Conservation (phyloP, 345 rosid species). For the Atalantia buxifolia region DNA sequence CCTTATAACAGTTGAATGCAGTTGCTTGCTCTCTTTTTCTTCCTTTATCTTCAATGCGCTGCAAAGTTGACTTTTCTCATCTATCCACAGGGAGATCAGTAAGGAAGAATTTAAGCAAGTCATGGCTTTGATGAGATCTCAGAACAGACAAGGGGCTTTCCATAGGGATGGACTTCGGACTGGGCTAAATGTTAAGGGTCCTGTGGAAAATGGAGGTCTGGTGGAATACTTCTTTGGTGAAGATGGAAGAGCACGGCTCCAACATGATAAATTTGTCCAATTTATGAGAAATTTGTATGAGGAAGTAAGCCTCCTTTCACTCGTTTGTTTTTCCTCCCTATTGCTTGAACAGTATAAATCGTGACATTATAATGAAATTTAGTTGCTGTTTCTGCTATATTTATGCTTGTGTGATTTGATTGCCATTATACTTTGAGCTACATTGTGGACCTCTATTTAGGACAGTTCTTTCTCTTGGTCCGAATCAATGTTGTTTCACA, state of each 20-base stretch:
- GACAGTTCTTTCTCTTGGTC: not conserved
- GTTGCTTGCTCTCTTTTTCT: slow-evolving; percentile 24
- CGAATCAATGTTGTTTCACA: not conserved
- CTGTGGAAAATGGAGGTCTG: slow-evolving; percentile 84
- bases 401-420: not conserved
- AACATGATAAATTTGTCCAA: slow-evolving; percentile 66
- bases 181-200: slow-evolving; percentile 58
- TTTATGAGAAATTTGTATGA: slow-evolving; percentile 69
- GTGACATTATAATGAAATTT: not conserved
- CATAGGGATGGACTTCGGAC: slow-evolving; percentile 68
- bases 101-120: slow-evolving; percentile 89
- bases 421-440: not conserved
- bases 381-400: not conserved
- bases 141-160: slow-evolving; percentile 70
- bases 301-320: slow-evolving; percentile 50
- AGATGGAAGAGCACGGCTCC: slow-evolving; percentile 64
- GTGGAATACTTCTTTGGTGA: slow-evolving; percentile 79
- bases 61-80: slow-evolving; percentile 15
- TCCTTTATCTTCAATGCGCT: not conserved
- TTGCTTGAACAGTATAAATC: not conserved
- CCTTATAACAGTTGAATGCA: not conserved
- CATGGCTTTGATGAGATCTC: slow-evolving; percentile 87
- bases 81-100: slow-evolving; percentile 61
- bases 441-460: not conserved
- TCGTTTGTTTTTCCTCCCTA: not conserved